Evolutionary conservation across 1,284 basidiomycete species (phyloP).

Genomic region (Puccinia polysora): DNA sequence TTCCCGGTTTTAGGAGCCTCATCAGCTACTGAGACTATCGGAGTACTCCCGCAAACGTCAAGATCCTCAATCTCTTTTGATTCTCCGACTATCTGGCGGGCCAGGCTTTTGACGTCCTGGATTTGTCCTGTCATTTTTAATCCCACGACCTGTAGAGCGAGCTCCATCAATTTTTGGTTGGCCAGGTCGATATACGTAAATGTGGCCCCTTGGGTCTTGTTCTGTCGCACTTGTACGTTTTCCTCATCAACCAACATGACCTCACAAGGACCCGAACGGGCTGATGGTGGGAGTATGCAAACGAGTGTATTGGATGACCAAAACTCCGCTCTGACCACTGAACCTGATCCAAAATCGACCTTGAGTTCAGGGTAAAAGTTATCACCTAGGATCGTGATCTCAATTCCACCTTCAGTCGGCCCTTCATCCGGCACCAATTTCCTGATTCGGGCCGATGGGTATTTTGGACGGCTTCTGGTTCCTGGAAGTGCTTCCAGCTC

Average conservation of each 20-base stretch:
- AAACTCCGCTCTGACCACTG: conserved; percentile 75
- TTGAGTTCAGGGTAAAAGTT: conserved; percentile 66
- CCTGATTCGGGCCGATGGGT: conserved; percentile 53
- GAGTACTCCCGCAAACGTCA: no score
- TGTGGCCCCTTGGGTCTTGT: conserved; percentile 55
- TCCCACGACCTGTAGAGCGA: conserved; percentile 88
- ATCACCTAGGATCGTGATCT: conserved; percentile 86
- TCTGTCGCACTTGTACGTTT: conserved; percentile 45
- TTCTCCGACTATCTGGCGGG: conserved; percentile 57
- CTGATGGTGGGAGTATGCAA: conserved; percentile 80
- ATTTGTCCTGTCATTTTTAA: conserved; percentile 94
- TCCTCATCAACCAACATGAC: conserved; percentile 68
- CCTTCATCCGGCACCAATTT: conserved; percentile 81
- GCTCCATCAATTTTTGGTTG: conserved; percentile 86
- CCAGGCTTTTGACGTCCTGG: conserved; percentile 84
- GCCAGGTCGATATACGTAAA: conserved; percentile 89
- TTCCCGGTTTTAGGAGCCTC: no score
- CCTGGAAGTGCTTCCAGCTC: no score
- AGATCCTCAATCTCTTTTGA: no score
- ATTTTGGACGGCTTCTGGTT: conserved; percentile 44
- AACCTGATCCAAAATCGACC: conserved; percentile 71
- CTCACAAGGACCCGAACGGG: conserved; percentile 76
- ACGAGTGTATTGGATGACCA: conserved; percentile 93
- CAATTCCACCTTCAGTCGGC: conserved; percentile 75
- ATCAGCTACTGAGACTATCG: no score